A percentile compares a stretch with the other conserved stretches of the same genome.
Evolutionary conservation across 2,329 filamentous ascomycete species (phyloP).

Genomic region (Ilyonectria destructans): DNA sequence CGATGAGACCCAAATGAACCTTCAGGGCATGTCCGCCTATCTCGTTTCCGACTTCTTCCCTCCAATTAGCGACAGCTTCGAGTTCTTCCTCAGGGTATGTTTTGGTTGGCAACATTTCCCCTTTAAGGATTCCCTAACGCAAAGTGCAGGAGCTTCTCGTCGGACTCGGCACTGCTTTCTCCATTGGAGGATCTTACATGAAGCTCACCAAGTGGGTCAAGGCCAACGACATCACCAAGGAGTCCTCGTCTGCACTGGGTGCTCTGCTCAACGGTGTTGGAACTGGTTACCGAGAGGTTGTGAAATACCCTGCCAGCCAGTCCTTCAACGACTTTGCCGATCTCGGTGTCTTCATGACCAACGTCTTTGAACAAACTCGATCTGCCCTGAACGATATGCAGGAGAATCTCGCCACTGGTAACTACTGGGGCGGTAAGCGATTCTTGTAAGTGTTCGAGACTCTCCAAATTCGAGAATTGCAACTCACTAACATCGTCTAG

Average conservation of each 20-base stretch:
- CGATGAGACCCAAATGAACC: constrained; percentile 20
- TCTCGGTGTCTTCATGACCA: constrained; percentile 15
- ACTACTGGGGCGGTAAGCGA: background rate
- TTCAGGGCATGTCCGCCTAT: constrained; percentile 16
- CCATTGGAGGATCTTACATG: constrained; percentile 15
- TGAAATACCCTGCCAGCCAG: constrained; percentile 7
- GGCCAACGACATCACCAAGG: constrained; percentile 5
- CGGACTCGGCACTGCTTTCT: constrained; percentile 15
- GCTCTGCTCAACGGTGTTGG: constrained; percentile 12
- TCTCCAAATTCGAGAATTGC: background rate
- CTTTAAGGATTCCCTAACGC: background rate
- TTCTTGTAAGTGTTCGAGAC: background rate
- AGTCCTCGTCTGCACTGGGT: constrained; percentile 2
- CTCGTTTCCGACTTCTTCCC: constrained; percentile 12
- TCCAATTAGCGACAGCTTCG: constrained; percentile 9
- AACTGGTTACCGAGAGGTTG: constrained; percentile 10
- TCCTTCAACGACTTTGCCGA: constrained; percentile 4
- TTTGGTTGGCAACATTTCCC: background rate
- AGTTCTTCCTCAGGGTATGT: constrained; percentile 6
- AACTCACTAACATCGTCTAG: background rate
- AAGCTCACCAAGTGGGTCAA: constrained; percentile 16
- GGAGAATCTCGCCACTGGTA: constrained; percentile 15
- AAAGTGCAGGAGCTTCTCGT: constrained; percentile 10
- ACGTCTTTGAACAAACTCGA: constrained; percentile 20
- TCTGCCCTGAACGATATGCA: constrained; percentile 15